Evolutionary conservation across 164 flowering plant genomes (phyloP).

Genomic region (Dillenia turbinata): DNA sequence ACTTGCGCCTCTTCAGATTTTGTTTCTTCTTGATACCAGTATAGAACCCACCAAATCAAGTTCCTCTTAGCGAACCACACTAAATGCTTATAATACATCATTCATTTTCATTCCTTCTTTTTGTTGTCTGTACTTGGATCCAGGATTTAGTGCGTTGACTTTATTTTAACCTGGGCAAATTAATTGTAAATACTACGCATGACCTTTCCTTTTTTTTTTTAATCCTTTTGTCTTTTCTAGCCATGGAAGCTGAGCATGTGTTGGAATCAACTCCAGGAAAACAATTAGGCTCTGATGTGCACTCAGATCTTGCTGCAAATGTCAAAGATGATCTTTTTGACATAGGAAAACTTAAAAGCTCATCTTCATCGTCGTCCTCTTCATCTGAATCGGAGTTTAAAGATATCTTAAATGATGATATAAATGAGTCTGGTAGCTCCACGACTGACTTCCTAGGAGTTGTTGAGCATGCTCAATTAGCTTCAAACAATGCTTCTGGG

Average conservation of each 20-base stretch:
- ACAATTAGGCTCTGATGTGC: constrained; percentile 5
- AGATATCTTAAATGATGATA: constrained; percentile 25
- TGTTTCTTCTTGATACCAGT: no score
- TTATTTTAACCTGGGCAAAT: no score
- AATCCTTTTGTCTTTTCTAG: constrained; percentile 6
- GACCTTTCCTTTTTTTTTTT: no score
- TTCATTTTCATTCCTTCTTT: no score
- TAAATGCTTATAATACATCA: no score
- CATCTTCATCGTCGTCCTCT: constrained; percentile 29
- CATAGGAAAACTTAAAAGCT: constrained; percentile 6
- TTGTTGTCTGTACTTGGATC: no score
- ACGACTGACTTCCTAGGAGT: background rate
- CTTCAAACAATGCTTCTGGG: constrained; percentile 3
- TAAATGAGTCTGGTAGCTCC: background rate
- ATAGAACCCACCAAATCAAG: no score
- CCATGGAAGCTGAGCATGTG: constrained; percentile 32
- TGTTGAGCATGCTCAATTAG: constrained; percentile 7
- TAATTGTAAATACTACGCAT: no score
- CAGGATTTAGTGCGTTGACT: no score
- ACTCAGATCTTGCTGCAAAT: constrained; percentile 1
- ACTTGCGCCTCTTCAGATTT: no score
- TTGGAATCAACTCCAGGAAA: constrained; percentile 4
- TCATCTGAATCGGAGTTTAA: constrained; percentile 14
- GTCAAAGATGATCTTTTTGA: no score
- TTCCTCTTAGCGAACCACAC: no score